Evolutionary conservation across 1,284 basidiomycete species (phyloP).

Genomic region (Tausonia pullulans): DNA sequence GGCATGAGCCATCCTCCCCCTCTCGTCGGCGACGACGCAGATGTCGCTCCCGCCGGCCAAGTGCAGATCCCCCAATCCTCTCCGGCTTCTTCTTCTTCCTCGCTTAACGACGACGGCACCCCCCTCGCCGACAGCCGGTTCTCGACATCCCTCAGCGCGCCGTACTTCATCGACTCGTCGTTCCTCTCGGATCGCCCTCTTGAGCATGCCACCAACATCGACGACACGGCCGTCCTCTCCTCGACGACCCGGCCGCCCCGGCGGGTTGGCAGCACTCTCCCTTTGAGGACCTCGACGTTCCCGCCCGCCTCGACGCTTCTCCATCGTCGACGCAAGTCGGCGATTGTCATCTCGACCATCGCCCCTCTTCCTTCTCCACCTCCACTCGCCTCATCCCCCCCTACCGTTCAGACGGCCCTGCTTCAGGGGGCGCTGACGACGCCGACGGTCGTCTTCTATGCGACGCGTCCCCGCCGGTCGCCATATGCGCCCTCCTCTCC

Average conservation of each 20-base stretch:
- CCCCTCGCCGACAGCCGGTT: background rate
- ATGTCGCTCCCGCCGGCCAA: background rate
- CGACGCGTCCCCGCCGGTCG: background rate
- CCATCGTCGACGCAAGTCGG: background rate
- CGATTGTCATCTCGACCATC: background rate
- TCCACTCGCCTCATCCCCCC: background rate
- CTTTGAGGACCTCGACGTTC: no score
- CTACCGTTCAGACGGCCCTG: background rate
- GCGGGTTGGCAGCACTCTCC: no score
- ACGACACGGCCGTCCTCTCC: background rate
- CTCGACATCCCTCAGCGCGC: background rate
- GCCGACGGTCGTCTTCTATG: background rate
- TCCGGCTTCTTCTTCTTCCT: background rate
- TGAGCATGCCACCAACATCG: background rate
- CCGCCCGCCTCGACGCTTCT: background rate
- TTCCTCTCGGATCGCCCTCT: background rate
- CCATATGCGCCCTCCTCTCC: constrained; percentile 11
- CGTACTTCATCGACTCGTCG: background rate
- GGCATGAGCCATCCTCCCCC: background rate
- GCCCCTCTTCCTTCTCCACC: background rate
- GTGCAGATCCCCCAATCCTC: no score
- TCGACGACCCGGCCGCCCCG: background rate
- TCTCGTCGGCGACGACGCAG: background rate
- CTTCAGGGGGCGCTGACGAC: background rate
- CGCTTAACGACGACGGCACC: background rate